A percentile compares a stretch with the other conserved stretches of the same genome.
These are phyloP conservation scores for Hanseniaspora clermontiae DNA, from an alignment of 805 yeast genomes.

Conservation along the genomic window DNA sequence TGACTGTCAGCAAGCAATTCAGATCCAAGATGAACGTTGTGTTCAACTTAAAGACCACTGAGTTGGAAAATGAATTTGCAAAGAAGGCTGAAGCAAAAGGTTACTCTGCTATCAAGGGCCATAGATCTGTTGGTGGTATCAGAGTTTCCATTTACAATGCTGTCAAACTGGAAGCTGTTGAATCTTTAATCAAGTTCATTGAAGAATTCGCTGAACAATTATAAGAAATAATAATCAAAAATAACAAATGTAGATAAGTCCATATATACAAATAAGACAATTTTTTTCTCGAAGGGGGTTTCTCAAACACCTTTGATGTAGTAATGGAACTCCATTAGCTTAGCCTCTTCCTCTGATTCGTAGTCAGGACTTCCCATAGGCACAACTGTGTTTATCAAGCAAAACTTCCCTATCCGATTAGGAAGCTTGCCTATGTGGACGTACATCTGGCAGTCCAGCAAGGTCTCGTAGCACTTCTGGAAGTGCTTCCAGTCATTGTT, in stretches of 20 bases:
- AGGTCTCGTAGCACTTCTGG: constrained; percentile 10
- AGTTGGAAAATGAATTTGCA: constrained; percentile 56
- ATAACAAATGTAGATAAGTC: background rate
- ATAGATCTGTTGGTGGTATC: constrained; percentile 93
- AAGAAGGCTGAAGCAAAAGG: constrained; percentile 47
- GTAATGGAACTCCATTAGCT: constrained; percentile 4
- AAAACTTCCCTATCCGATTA: constrained; percentile 4
- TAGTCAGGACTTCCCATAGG: background rate
- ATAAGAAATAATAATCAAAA: no score
- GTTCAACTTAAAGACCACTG: constrained; percentile 58
- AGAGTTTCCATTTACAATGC: constrained; percentile 91
- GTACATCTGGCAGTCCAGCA: constrained; percentile 9
- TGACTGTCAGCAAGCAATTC: constrained; percentile 49
- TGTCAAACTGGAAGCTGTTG: constrained; percentile 48
- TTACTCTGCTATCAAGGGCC: constrained; percentile 81
- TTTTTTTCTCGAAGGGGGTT: no score
- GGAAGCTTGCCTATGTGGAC: constrained; percentile 2
- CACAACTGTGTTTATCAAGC: constrained; percentile 7
- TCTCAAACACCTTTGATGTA: background rate
- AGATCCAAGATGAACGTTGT: constrained; percentile 92
- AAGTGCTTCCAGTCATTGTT: constrained; percentile 11
- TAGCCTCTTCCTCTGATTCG: background rate
- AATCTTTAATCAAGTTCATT: constrained; percentile 44
- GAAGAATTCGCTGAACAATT: constrained; percentile 44
- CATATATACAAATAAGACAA: background rate